Conservation (phyloP, 2,329 filamentous ascomycete genomes). For the Tolypocladium inflatum region DNA sequence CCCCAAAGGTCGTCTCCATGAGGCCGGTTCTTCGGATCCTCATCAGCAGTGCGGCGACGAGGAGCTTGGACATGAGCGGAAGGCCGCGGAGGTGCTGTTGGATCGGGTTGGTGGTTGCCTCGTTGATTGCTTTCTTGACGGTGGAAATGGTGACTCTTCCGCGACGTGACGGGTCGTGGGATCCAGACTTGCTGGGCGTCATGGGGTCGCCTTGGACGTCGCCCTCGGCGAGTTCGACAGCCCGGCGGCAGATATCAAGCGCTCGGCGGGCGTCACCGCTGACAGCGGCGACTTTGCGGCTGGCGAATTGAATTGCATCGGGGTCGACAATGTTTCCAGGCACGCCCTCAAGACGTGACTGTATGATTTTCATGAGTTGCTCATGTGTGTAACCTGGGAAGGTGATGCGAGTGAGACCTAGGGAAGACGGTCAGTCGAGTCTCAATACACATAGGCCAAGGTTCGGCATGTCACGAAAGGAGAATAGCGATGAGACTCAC, state of each 20-base stretch:
- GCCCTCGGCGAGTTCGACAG: slow-evolving; percentile 87
- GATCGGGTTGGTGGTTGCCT: slow-evolving; percentile 85
- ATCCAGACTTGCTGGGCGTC: slow-evolving; percentile 50
- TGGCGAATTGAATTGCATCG: slow-evolving; percentile 93
- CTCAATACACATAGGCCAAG: not conserved
- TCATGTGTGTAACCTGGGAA: slow-evolving; percentile 97
- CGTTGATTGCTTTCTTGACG: slow-evolving; percentile 88
- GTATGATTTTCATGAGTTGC: slow-evolving; percentile 94
- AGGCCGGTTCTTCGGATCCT: slow-evolving; percentile 75
- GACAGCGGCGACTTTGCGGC: slow-evolving; percentile 91
- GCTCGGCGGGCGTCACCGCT: slow-evolving; percentile 88
- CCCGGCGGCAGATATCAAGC: slow-evolving; percentile 88
- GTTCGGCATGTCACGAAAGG: slow-evolving; percentile 1
- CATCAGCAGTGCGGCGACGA: slow-evolving; percentile 73
- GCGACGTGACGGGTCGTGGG: slow-evolving; percentile 15
- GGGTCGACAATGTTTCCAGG: slow-evolving; percentile 82
- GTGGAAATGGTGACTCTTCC: slow-evolving; percentile 79
- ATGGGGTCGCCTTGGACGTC: slow-evolving; percentile 42
- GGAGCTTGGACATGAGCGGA: slow-evolving; percentile 72
- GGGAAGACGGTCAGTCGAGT: not conserved
- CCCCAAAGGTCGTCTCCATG: slow-evolving; percentile 78
- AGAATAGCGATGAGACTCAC: slow-evolving; percentile 19
- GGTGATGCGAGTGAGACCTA: slow-evolving; percentile 79
- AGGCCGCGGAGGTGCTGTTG: slow-evolving; percentile 81
- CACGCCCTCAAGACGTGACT: slow-evolving; percentile 83